Conservation (phyloP, 2,329 filamentous ascomycete genomes). For the Chalaropsis thielavioides region DNA sequence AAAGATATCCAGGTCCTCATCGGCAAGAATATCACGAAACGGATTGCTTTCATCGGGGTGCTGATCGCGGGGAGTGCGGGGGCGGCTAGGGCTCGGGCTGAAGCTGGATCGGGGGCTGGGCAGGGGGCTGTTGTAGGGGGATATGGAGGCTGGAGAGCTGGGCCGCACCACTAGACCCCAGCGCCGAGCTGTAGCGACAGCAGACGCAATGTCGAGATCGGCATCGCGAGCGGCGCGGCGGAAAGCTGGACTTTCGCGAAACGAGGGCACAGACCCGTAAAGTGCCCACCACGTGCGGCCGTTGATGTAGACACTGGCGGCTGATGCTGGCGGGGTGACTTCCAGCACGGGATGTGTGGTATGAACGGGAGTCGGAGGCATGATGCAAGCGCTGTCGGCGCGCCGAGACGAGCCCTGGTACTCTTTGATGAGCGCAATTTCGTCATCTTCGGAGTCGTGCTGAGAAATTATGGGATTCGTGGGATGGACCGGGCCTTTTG, state of each 20-base stretch:
- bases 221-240: constrained; percentile 11
- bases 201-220: constrained; percentile 10
- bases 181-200: constrained; percentile 12
- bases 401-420: background rate
- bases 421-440: background rate
- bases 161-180: constrained; percentile 14
- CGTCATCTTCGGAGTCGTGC: background rate
- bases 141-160: background rate
- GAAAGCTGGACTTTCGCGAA: constrained; percentile 9
- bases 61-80: background rate
- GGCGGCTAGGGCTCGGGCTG: background rate
- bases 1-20: constrained; percentile 15
- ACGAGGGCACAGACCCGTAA: constrained; percentile 12
- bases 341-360: background rate
- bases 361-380: background rate
- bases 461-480: background rate
- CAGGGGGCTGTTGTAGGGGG: background rate
- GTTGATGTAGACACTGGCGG: constrained; percentile 9
- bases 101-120: background rate
- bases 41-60: constrained; percentile 5
- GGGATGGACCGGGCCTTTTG: background rate
- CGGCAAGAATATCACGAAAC: constrained; percentile 13
- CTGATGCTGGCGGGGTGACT: background rate
- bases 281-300: constrained; percentile 14
- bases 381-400: constrained; percentile 1